Evolutionary conservation across 2,329 filamentous ascomycete genomes (phyloP).

Genomic region (Diaporthe caulivora): DNA sequence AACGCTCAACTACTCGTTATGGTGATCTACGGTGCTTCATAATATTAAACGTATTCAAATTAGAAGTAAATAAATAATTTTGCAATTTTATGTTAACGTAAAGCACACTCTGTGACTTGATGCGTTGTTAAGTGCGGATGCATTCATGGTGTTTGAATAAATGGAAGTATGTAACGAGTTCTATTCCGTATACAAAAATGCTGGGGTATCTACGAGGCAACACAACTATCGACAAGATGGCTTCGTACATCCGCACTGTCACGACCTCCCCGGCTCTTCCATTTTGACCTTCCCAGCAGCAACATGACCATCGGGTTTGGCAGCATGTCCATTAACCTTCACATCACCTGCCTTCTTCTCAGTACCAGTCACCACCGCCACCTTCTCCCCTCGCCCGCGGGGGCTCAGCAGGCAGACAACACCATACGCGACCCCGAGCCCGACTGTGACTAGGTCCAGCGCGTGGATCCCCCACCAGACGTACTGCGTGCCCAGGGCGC

Average conservation of each 20-base stretch:
- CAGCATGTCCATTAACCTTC: background rate
- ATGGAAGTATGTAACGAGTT: background rate
- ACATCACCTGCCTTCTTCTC: background rate
- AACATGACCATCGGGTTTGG: too few relatives aligned
- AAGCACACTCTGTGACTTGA: too few relatives aligned
- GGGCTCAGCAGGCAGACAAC: conserved; percentile 13
- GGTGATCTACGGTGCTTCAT: too few relatives aligned
- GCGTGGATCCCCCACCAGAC: conserved; percentile 95
- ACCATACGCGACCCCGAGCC: conserved; percentile 48
- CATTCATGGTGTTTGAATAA: too few relatives aligned
- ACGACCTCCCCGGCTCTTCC: background rate
- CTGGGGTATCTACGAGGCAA: conserved; percentile 29
- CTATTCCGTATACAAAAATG: conserved; percentile 22
- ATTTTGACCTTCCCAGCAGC: background rate
- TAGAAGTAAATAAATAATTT: too few relatives aligned
- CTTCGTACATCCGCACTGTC: background rate
- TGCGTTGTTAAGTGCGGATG: too few relatives aligned
- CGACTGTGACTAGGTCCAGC: conserved; percentile 67
- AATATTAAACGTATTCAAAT: too few relatives aligned
- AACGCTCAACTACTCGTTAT: too few relatives aligned
- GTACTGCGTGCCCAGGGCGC: conserved; percentile 86
- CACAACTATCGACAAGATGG: conserved; percentile 4
- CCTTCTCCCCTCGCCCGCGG: background rate
- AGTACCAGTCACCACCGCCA: background rate
- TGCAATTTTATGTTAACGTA: too few relatives aligned